A percentile compares a stretch with the other conserved stretches of the same genome.
Evolutionary conservation across 768 basidiomycete genomes (phyloP).

Genomic region (Macrolepiota dolichaula): DNA sequence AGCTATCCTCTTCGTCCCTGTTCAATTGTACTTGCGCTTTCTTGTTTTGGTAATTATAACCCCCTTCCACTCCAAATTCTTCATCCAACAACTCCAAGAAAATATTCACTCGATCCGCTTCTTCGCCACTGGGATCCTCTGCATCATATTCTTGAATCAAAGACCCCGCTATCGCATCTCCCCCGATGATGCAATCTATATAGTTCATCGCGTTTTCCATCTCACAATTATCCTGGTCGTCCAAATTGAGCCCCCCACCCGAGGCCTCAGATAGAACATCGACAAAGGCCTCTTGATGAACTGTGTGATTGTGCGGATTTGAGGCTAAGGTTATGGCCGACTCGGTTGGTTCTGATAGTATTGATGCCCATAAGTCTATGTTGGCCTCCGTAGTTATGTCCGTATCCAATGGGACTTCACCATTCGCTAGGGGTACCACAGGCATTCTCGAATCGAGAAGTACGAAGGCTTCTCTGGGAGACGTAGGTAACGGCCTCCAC

Average conservation of each 20-base stretch:
- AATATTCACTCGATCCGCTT: not conserved
- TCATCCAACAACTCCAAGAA: not conserved
- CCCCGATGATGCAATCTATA: not conserved
- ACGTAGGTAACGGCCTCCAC: not conserved
- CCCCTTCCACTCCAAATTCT: not conserved
- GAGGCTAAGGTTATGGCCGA: not conserved
- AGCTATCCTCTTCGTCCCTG: not conserved
- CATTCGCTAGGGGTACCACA: not conserved
- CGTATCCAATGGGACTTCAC: not conserved
- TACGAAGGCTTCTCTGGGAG: not conserved
- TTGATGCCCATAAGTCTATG: not conserved
- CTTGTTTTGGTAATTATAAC: not conserved
- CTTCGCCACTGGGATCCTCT: not conserved
- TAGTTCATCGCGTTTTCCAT: not conserved
- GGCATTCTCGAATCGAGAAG: not conserved
- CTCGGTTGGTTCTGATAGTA: not conserved
- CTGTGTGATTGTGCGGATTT: not conserved
- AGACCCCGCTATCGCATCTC: not conserved
- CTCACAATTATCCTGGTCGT: not conserved
- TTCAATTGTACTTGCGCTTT: not conserved
- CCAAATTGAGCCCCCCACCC: slow-evolving; percentile 4
- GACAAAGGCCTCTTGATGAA: not conserved
- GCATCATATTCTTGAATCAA: not conserved
- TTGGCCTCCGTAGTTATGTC: not conserved
- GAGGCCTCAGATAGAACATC: slow-evolving; percentile 6